phyloP scores from a whole-genome alignment of 1,139 yeast genomes.

The Sugiyamaella xylanicola region DNA sequence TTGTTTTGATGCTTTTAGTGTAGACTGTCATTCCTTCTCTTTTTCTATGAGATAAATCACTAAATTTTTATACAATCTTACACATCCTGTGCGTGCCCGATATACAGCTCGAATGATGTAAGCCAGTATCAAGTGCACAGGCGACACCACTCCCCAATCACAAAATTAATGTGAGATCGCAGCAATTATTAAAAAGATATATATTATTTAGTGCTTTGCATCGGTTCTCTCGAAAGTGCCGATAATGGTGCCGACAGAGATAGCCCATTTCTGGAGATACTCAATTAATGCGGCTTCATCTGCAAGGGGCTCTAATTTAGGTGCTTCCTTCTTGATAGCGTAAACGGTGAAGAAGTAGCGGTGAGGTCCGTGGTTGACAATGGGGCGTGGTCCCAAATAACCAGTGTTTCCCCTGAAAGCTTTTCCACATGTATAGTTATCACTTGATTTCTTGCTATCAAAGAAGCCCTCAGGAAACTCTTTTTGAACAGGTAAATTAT shows the following conservation, averaged over 20 bases:
- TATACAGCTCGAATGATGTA: background rate
- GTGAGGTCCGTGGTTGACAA: constrained; percentile 31
- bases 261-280: constrained; percentile 21
- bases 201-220: constrained; percentile 18
- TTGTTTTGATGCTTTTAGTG: no score
- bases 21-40: no score
- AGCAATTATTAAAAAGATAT: background rate
- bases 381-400: constrained; percentile 30
- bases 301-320: constrained; percentile 16
- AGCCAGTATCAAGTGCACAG: background rate
- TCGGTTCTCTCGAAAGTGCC: constrained; percentile 33
- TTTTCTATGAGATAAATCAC: no score
- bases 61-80: no score
- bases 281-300: constrained; percentile 2
- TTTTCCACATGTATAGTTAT: constrained; percentile 23
- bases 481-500: constrained; percentile 20
- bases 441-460: constrained; percentile 14
- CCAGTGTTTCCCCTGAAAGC: constrained; percentile 24
- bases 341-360: constrained; percentile 29
- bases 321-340: constrained; percentile 24
- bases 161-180: no score
- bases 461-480: constrained; percentile 25
- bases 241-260: constrained; percentile 27
- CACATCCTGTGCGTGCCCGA: background rate
- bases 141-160: background rate